Evolutionary conservation across 257 asterid genomes (phyloP), one percentile per base, ranked within the genome.

Genomic region (Anisodus acutangulus): DNA sequence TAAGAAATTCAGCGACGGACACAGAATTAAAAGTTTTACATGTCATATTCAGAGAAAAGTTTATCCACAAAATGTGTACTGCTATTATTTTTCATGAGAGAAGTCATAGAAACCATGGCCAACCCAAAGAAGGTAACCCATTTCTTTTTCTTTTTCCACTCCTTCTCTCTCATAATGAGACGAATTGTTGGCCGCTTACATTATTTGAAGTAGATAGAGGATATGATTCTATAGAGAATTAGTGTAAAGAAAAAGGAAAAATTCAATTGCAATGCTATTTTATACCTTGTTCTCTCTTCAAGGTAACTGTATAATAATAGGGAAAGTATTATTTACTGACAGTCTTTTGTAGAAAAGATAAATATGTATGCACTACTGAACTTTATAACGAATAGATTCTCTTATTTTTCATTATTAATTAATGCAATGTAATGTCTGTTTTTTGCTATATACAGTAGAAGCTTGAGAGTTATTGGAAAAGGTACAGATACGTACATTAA

Each of bases 221-320:
- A 76, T 68, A 68, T 68, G 78, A 39, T 76, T 22, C 43, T 51
- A 76, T 76, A 76, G 81, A 74, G 39, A 49, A 3, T 31, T 31
- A 31, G 26, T 12, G 43, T 74, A 1, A 22, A 74, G 80, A 47
- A 72, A 70, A 70, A 43, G 9, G 35, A 1, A 31, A 31, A 31
- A 31, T 31, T 31, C 35, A 31, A 31, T 31, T 31, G 35, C 35
- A 31, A 31, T 31, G 22, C 19, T 15, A 51, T 76, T 26, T 51
- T 49, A 74, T 74, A 22, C 2, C 45, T 47, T 49, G 37, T 49
- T 49, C 22, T 22, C 26, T 16, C 15, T 70, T 70, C 63, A 12
- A 74, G 72, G 72, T 31, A 17, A 66, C 39, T 22, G 43, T 74
- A 31, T 31, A 74, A 47, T 74, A 49, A 49, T 47, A 19, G 12